Percentiles rank a stretch among this genome's conserved stretches.
Evolutionary conservation across 2,329 filamentous ascomycete genomes (phyloP).

Genomic region (Ceratocystis albifundus): DNA sequence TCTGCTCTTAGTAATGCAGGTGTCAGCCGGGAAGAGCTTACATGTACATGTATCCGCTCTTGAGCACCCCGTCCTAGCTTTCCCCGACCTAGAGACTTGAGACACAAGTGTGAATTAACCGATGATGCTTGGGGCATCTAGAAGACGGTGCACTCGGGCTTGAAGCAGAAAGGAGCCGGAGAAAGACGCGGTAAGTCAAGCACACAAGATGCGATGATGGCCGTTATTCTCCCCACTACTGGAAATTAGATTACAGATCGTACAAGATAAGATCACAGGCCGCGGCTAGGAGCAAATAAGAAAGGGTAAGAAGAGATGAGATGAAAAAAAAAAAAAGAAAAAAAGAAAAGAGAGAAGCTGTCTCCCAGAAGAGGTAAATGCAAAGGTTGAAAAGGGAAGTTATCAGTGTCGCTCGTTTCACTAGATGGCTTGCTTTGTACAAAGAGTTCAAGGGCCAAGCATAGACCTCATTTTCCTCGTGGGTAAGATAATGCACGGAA

Average conservation of each 20-base stretch:
- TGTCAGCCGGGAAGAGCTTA: not conserved
- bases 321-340: too few relatives aligned
- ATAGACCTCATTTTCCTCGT: not conserved
- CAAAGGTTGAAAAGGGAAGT: not conserved
- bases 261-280: not conserved
- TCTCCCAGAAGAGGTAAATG: not conserved
- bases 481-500: not conserved
- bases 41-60: not conserved
- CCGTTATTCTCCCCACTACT: not conserved
- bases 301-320: not conserved
- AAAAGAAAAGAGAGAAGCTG: not conserved
- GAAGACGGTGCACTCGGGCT: not conserved
- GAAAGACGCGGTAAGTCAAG: not conserved
- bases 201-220: not conserved
- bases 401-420: not conserved
- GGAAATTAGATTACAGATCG: not conserved
- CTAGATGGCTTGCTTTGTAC: not conserved
- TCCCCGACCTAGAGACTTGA: not conserved
- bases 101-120: not conserved
- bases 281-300: not conserved
- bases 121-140: not conserved
- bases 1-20: not conserved
- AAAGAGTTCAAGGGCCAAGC: not conserved
- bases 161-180: not conserved
- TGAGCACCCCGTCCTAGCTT: not conserved